A percentile compares a stretch with the other conserved stretches of the same genome.
Evolutionary conservation across 768 basidiomycete genomes (phyloP).

Genomic region (Phylloporus arenicola): DNA sequence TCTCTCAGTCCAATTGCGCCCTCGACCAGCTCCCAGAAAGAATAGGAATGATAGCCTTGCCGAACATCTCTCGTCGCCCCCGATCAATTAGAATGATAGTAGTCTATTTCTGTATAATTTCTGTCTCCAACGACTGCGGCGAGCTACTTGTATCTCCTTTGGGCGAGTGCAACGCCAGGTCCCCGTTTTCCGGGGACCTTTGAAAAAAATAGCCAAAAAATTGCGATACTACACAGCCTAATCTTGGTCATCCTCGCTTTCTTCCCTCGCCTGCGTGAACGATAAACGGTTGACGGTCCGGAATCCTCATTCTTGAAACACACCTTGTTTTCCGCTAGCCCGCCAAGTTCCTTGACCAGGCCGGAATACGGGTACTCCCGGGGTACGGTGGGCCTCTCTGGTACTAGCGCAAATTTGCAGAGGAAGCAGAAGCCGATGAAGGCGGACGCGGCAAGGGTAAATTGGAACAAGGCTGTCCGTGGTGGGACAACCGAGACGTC

Average conservation of each 20-base stretch:
- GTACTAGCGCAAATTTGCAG: conserved; percentile 50
- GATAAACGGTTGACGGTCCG: conserved; percentile 2
- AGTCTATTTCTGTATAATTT: conserved; percentile 3
- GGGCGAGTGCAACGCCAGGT: neutral
- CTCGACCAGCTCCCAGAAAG: conserved; percentile 35
- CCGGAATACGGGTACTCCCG: conserved; percentile 77
- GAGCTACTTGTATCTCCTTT: neutral
- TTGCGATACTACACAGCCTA: conserved; percentile 18
- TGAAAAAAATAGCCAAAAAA: conserved; percentile 1
- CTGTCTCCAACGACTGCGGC: conserved; percentile 1
- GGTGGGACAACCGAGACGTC: conserved; percentile 63
- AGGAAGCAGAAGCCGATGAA: conserved; percentile 61
- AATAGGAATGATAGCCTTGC: conserved; percentile 9
- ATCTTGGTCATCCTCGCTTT: conserved; percentile 29
- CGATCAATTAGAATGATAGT: conserved; percentile 3
- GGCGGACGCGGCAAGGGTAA: conserved; percentile 53
- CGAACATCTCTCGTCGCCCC: conserved; percentile 7
- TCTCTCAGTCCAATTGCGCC: conserved; percentile 34
- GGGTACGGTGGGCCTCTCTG: conserved; percentile 59
- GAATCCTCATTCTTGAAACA: conserved; percentile 11
- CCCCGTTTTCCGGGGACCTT: conserved; percentile 3
- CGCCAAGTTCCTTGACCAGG: conserved; percentile 71
- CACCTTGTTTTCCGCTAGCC: conserved; percentile 75
- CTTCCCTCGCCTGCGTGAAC: conserved; percentile 33
- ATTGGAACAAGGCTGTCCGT: conserved; percentile 56